Percentiles rank a stretch among this genome's conserved stretches.
phyloP scores from a whole-genome alignment of 2,329 filamentous ascomycete species.

The Kalaharituber pfeilii region DNA sequence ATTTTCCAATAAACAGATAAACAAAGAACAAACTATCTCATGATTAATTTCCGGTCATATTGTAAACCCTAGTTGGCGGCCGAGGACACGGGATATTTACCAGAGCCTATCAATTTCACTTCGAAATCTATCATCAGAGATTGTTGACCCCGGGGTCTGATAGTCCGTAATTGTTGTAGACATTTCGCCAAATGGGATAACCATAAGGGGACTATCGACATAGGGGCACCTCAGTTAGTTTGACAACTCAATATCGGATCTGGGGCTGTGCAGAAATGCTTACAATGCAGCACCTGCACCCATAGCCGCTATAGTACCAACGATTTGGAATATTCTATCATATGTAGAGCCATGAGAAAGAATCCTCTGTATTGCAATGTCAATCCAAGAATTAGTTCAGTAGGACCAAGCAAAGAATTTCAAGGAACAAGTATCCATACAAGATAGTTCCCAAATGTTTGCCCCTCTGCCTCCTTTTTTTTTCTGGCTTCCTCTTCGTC shows the following conservation, averaged over 20 bases:
- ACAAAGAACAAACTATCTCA: constrained; percentile 45
- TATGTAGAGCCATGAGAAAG: constrained; percentile 8
- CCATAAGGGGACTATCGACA: constrained; percentile 37
- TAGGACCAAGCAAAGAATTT: not conserved
- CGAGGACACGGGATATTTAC: too few relatives aligned
- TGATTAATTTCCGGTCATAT: not conserved
- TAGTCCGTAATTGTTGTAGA: constrained; percentile 7
- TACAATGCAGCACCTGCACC: constrained; percentile 13
- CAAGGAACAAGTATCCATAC: constrained; percentile 9
- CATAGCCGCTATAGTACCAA: constrained; percentile 6
- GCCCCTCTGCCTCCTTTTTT: not conserved
- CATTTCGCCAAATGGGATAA: constrained; percentile 60
- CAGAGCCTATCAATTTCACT: constrained; percentile 9
- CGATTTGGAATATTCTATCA: constrained; percentile 6
- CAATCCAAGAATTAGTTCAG: not conserved
- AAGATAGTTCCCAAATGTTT: constrained; percentile 9
- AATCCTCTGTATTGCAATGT: constrained; percentile 6
- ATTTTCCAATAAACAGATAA: constrained; percentile 50
- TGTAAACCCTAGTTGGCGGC: too few relatives aligned
- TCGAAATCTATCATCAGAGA: constrained; percentile 6
- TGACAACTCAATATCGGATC: not conserved
- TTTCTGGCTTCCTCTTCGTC: constrained; percentile 1
- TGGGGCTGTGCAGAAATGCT: constrained; percentile 1
- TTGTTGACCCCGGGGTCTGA: constrained; percentile 5
- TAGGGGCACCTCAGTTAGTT: not conserved